A percentile compares a stretch with the other conserved stretches of the same genome.
These are phyloP conservation scores for Gaultheria prostrata DNA, from an alignment of 148 eudicot species.

Conservation along the genomic window DNA sequence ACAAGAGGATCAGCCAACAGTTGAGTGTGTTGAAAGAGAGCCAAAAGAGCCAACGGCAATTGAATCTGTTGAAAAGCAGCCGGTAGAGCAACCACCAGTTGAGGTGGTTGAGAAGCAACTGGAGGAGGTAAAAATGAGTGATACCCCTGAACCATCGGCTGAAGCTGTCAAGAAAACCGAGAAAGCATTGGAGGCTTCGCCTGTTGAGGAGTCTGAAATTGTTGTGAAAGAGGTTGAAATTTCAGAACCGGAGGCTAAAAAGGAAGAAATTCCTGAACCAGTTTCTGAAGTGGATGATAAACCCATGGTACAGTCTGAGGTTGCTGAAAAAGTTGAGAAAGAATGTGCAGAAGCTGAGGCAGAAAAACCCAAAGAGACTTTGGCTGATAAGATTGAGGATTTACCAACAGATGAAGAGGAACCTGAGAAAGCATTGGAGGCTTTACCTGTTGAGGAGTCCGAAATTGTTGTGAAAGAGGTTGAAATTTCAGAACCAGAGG, in stretches of 20 bases:
- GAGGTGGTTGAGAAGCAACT: conserved; percentile 27
- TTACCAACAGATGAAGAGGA: not conserved
- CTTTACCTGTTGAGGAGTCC: conserved; percentile 16
- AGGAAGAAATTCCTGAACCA: conserved; percentile 19
- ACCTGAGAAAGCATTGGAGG: not conserved
- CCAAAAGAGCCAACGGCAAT: not conserved
- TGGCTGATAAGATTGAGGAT: conserved; percentile 9
- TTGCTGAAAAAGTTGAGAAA: conserved; percentile 23
- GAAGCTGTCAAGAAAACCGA: conserved; percentile 28
- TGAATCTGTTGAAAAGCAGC: conserved; percentile 6
- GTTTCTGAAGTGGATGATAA: conserved; percentile 16
- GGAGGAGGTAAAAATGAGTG: conserved; percentile 16
- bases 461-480: conserved; percentile 12
- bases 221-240: conserved; percentile 12
- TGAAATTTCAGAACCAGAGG: conserved; percentile 15
- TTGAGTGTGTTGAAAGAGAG: conserved; percentile 24
- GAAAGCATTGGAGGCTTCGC: conserved; percentile 6
- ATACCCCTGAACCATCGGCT: conserved; percentile 20
- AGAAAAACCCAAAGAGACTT: conserved; percentile 13
- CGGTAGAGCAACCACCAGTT: conserved; percentile 16
- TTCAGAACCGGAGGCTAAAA: conserved; percentile 11
- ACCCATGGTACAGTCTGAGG: conserved; percentile 16
- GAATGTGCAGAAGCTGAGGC: conserved; percentile 17
- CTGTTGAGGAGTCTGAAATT: conserved; percentile 18
- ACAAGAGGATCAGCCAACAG: conserved; percentile 21